These are phyloP conservation scores for Colletotrichum phormii DNA, from an alignment of 2,329 filamentous ascomycete genomes.

Conservation along the genomic window DNA sequence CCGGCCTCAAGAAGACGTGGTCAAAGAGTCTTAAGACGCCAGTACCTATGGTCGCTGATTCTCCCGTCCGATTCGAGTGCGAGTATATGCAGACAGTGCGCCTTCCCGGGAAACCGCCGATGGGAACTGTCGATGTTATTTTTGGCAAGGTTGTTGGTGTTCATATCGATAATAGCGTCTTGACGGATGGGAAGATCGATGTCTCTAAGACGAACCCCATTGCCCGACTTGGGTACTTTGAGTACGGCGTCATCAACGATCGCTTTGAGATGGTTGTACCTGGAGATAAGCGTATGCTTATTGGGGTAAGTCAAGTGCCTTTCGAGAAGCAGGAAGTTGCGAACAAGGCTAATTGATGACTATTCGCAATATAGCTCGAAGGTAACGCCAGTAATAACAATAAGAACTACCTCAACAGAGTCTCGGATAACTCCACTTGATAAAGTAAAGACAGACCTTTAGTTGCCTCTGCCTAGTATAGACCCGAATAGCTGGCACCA, in stretches of 20 bases:
- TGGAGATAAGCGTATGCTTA: constrained; percentile 17
- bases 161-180: constrained; percentile 2
- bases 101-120: constrained; percentile 6
- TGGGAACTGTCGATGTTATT: constrained; percentile 14
- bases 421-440: too few relatives aligned
- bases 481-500: background rate
- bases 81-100: constrained; percentile 25
- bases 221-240: constrained; percentile 9
- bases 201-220: constrained; percentile 20
- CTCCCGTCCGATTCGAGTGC: constrained; percentile 21
- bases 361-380: background rate
- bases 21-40: background rate
- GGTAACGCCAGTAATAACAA: background rate
- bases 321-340: background rate
- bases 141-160: background rate
- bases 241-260: constrained; percentile 11
- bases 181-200: constrained; percentile 15
- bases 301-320: background rate
- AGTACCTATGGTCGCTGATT: background rate
- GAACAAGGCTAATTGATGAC: background rate
- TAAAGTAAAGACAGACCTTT: background rate
- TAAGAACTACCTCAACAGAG: background rate
- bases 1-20: constrained; percentile 6
- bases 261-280: constrained; percentile 19
- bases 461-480: background rate